Percentiles rank a stretch among this genome's conserved stretches.
Evolutionary conservation across 2,329 filamentous ascomycete genomes (phyloP).

Genomic region (Chrysoporthe deuterocubensis): DNA sequence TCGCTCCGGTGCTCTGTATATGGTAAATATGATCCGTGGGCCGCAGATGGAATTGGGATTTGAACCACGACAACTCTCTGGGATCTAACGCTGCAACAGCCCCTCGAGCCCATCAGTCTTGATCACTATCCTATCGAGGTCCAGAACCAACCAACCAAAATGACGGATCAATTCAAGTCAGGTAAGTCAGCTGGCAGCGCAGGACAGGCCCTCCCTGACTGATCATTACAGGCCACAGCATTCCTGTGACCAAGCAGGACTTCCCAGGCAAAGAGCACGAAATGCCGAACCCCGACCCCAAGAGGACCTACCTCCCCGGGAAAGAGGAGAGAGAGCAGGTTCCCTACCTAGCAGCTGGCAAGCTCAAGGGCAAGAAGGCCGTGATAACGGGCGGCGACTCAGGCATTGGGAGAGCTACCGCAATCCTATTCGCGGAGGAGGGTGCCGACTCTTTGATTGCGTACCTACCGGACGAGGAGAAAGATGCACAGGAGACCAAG

Average conservation of each 20-base stretch:
- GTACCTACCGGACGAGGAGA: conserved; percentile 76
- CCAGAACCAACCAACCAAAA: conserved; percentile 20
- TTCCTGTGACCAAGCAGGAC: conserved; percentile 46
- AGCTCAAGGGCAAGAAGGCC: conserved; percentile 75
- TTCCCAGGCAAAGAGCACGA: conserved; percentile 49
- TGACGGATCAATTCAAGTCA: conserved; percentile 42
- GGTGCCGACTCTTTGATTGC: conserved; percentile 75
- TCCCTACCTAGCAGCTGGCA: conserved; percentile 74
- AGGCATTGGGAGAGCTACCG: conserved; percentile 76
- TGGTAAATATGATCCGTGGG: background rate
- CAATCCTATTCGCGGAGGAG: conserved; percentile 80
- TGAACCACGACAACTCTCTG: background rate
- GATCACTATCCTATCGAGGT: background rate
- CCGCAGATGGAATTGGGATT: background rate
- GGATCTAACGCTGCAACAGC: background rate
- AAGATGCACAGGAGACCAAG: conserved; percentile 77
- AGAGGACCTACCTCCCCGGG: conserved; percentile 25
- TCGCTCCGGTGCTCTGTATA: conserved; percentile 4
- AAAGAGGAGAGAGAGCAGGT: conserved; percentile 66
- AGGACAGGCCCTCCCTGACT: background rate
- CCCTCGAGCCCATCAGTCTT: background rate
- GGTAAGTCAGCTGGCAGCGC: conserved; percentile 34
- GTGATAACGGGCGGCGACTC: conserved; percentile 82
- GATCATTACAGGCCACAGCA: conserved; percentile 39
- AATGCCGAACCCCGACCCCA: conserved; percentile 61